These are phyloP conservation scores for Cladobotryum mycophilum DNA, from an alignment of 2,329 filamentous ascomycete genomes.

Conservation along the genomic window DNA sequence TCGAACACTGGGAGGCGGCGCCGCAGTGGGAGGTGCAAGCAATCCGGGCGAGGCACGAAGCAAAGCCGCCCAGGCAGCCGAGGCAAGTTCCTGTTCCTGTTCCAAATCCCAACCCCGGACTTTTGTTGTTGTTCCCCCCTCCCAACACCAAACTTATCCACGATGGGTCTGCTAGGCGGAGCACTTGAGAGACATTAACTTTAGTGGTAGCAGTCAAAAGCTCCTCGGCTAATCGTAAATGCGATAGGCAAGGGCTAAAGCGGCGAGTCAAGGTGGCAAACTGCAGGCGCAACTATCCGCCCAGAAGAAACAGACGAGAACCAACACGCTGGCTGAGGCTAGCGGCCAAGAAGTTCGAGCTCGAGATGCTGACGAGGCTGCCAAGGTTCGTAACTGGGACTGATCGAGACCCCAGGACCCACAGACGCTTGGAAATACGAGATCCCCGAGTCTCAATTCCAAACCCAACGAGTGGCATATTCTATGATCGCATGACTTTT, in stretches of 20 bases:
- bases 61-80: constrained; percentile 74
- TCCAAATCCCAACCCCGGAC: no score
- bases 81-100: constrained; percentile 56
- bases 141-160: no score
- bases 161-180: no score
- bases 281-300: constrained; percentile 63
- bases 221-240: no score
- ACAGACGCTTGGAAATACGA: not conserved
- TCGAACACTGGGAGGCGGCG: constrained; percentile 58
- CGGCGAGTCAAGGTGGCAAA: constrained; percentile 55
- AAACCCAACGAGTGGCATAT: no score
- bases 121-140: not conserved
- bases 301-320: constrained; percentile 68
- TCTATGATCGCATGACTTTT: no score
- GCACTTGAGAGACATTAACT: no score
- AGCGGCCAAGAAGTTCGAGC: constrained; percentile 60
- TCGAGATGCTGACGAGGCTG: constrained; percentile 60
- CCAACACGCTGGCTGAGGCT: constrained; percentile 59
- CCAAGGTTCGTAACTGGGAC: constrained; percentile 30
- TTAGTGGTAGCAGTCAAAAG: no score
- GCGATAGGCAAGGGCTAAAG: constrained; percentile 59
- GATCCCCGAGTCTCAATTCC: no score
- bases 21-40: constrained; percentile 20
- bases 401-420: constrained; percentile 11
- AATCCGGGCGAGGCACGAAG: constrained; percentile 55